These are phyloP conservation scores for Verticillium zaregamsianum DNA, from an alignment of 2,329 filamentous ascomycete genomes.

Conservation along the genomic window DNA sequence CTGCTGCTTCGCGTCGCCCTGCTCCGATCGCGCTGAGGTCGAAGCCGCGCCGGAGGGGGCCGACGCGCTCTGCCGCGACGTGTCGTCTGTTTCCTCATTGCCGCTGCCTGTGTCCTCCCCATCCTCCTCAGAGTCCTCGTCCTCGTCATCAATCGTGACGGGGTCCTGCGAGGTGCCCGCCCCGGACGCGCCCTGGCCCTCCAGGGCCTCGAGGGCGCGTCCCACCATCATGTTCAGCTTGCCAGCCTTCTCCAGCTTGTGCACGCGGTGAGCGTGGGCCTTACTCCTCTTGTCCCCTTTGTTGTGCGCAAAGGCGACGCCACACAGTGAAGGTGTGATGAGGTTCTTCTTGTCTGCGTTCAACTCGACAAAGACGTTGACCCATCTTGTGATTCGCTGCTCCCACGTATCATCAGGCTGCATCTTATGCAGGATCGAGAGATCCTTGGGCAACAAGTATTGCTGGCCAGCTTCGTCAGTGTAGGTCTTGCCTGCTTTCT, in stretches of 20 bases:
- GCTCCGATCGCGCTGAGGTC: not conserved
- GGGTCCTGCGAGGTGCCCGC: constrained; percentile 7
- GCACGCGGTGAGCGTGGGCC: constrained; percentile 5
- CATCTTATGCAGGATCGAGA: not conserved
- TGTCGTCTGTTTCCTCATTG: not conserved
- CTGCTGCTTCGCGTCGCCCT: not conserved
- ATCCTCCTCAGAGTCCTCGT: constrained; percentile 4
- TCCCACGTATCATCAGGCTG: constrained; percentile 18
- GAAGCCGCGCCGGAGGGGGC: not conserved
- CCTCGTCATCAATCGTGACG: constrained; percentile 2
- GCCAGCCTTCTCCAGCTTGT: constrained; percentile 5
- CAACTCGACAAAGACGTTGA: constrained; percentile 19
- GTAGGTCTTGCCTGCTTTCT: not conserved
- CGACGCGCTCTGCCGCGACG: not conserved
- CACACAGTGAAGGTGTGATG: constrained; percentile 7
- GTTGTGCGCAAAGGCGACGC: constrained; percentile 5
- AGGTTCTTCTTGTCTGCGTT: constrained; percentile 7
- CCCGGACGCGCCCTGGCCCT: not conserved
- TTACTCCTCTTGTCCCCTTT: constrained; percentile 5
- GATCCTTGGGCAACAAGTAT: not conserved
- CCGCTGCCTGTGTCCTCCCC: not conserved
- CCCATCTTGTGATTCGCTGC: constrained; percentile 30
- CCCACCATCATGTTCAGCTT: constrained; percentile 1
- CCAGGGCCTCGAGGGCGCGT: not conserved
- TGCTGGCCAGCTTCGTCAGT: not conserved